These are phyloP conservation scores for Backusella macrospora DNA, from an alignment of 192 early-diverging fungal genomes.

Conservation along the genomic window DNA sequence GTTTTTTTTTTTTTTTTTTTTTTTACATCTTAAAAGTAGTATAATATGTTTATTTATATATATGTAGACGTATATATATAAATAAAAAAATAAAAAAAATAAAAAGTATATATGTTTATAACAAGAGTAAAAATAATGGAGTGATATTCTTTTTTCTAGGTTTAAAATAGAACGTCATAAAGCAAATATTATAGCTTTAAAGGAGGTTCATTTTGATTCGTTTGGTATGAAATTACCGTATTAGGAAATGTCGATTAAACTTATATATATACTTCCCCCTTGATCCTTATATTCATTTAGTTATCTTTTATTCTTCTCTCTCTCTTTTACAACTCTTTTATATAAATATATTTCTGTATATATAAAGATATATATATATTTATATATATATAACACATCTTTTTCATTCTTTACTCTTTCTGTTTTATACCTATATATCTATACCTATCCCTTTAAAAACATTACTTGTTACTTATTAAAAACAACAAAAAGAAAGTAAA, in stretches of 20 bases:
- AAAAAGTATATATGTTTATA: neutral
- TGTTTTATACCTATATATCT: neutral
- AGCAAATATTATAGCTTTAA: neutral
- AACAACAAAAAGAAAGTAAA: too few relatives aligned
- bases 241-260: neutral
- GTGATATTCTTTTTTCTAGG: neutral
- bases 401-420: neutral
- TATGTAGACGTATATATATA: neutral
- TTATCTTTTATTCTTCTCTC: neutral
- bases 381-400: too few relatives aligned
- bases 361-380: too few relatives aligned
- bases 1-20: too few relatives aligned
- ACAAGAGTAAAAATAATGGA: neutral
- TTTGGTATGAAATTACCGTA: neutral
- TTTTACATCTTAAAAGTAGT: neutral
- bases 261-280: conserved; percentile 12
- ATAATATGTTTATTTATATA: neutral
- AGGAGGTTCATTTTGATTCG: conserved; percentile 16
- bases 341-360: too few relatives aligned
- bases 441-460: neutral
- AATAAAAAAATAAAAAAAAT: neutral
- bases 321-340: neutral
- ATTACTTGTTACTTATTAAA: too few relatives aligned
- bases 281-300: neutral
- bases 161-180: neutral